Percentiles rank a stretch among this genome's conserved stretches.
Conservation (phyloP, 2,329 filamentous ascomycete species). For the Xylaria sp. region DNA sequence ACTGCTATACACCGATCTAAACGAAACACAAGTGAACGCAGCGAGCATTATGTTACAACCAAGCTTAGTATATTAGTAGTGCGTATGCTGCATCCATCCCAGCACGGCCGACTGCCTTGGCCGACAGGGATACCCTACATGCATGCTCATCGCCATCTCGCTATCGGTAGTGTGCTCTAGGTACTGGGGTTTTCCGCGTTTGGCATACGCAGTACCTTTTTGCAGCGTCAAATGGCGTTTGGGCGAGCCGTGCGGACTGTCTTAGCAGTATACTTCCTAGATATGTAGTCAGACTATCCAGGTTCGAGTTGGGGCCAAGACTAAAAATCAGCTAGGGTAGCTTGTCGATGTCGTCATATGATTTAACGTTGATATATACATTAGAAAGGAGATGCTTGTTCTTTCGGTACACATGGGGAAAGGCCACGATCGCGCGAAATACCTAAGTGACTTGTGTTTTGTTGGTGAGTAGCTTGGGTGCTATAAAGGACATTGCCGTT, state of each 20-base stretch:
- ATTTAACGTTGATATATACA: neutral
- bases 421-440: too few relatives aligned
- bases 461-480: too few relatives aligned
- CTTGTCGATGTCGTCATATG: constrained; percentile 9
- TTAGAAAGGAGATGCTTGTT: neutral
- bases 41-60: neutral
- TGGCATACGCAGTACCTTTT: neutral
- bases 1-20: too few relatives aligned
- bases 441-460: too few relatives aligned
- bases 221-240: neutral
- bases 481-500: too few relatives aligned
- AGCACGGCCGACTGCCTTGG: neutral
- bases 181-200: neutral
- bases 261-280: neutral
- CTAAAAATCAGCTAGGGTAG: neutral
- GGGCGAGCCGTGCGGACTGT: neutral
- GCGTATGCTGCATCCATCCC: neutral
- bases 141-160: constrained; percentile 6
- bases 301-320: neutral
- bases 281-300: neutral
- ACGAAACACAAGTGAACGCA: constrained; percentile 1
- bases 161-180: too few relatives aligned
- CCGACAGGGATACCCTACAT: constrained; percentile 8
- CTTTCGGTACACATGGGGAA: too few relatives aligned
- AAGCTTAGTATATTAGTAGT: neutral